Evolutionary conservation across 2,329 filamentous ascomycete species (phyloP), one percentile per base, ranked within the genome.

Genomic region (Grosmannia clavigera): DNA sequence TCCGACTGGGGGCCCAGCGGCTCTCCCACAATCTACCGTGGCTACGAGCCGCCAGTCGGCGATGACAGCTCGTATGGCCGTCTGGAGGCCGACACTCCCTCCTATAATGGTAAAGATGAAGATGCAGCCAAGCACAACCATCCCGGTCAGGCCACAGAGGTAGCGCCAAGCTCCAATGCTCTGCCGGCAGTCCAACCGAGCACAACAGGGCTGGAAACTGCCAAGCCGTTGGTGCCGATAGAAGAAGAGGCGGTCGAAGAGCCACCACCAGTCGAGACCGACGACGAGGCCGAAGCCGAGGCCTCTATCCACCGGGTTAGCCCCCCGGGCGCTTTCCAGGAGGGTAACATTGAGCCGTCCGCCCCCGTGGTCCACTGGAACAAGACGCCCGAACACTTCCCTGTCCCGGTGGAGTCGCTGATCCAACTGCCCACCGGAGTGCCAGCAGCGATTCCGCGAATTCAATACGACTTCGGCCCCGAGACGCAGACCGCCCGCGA

Each of bases 341-440:
- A 19, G 31, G 31, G 38, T 31, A 35, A 48, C 12, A 22, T 12
- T 38, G 12, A 64, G 59, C 38, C 22, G 62, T 58, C 46, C 59
- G n/a, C 35, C 1, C 27, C 33, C 1, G 53, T 27, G 33, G 25
- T 40, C 33, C 86, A 91, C 67, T 97, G 92, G 92, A 74, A 75
- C 60, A 90, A 86, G 70, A 79, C 82, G 63, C 75, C 78, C 3
- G 90, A 95, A 70, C 80, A 87, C 68, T 97, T 88, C 72, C 92
- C 94, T 0, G 74, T 97, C 2, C 76, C 84, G 9, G 72, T 79
- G 3, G 81, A 84, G 61, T 85, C 87, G 22, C 76, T 95, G 59
- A 91, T 92, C 61, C 77, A 78, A 53, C 78, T 97, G 35, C 94
- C 94, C 1, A 86, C 83, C 1, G 88, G 84, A 51, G 78, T 79